These are phyloP conservation scores for Cystofilobasidium ferigula DNA, from an alignment of 768 basidiomycete genomes.

Conservation along the genomic window DNA sequence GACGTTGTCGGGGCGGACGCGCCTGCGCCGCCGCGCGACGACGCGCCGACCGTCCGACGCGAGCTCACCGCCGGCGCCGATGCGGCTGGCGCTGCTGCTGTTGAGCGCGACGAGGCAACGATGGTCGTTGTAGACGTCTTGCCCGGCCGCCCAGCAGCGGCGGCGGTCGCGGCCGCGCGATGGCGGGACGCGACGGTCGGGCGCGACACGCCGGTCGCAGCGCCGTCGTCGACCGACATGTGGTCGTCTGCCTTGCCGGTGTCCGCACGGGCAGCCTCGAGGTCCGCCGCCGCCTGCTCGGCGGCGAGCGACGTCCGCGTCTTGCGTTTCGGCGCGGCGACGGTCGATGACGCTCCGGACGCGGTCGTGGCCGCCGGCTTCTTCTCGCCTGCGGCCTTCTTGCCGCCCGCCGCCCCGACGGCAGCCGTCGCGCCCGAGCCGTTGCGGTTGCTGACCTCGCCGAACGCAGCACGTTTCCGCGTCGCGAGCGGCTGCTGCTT, in stretches of 20 bases:
- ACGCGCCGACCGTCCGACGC: conserved; percentile 10
- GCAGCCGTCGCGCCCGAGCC: conserved; percentile 1
- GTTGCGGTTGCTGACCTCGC: conserved; percentile 50
- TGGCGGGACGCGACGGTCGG: neutral
- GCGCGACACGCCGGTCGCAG: neutral
- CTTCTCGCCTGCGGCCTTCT: conserved; percentile 16
- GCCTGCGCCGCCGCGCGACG: conserved; percentile 1
- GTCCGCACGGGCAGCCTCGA: neutral
- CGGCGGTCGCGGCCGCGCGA: conserved; percentile 4
- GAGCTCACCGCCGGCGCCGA: neutral
- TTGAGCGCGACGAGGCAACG: neutral
- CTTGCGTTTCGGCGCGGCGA: conserved; percentile 6
- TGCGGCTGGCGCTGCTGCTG: neutral
- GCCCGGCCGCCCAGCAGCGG: neutral
- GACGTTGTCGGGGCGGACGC: conserved; percentile 5
- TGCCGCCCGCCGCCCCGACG: conserved; percentile 15
- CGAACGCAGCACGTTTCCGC: conserved; percentile 63
- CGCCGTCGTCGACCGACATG: conserved; percentile 4
- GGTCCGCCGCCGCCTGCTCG: conserved; percentile 15
- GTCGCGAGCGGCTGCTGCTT: conserved; percentile 41
- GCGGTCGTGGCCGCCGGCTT: neutral
- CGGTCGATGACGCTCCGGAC: neutral
- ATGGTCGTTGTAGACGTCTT: neutral
- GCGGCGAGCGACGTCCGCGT: conserved; percentile 23
- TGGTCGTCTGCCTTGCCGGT: neutral